Percentiles rank a stretch among this genome's conserved stretches.
These are phyloP conservation scores for Aegle marmelos DNA, from an alignment of 345 rosid species.

Conservation along the genomic window DNA sequence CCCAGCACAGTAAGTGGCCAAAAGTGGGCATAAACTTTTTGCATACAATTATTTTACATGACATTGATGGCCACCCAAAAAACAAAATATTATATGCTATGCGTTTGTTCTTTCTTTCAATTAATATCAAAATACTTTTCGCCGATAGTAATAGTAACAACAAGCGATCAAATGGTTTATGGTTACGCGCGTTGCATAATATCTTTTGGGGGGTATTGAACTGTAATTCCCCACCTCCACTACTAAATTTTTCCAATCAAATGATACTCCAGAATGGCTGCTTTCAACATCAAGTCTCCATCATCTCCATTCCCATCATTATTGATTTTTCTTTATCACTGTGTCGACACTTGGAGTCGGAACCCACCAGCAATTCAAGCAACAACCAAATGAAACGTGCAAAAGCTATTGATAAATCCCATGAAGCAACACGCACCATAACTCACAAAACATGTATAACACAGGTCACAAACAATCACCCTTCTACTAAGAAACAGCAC, in stretches of 20 bases:
- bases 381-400: not conserved
- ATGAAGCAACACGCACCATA: not conserved
- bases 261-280: not conserved
- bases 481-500: not conserved
- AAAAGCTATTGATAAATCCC: not conserved
- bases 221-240: not conserved
- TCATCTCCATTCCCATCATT: not conserved
- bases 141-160: no score
- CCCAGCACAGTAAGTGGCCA: not conserved
- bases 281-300: conserved; percentile 15
- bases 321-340: not conserved
- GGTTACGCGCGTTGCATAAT: no score
- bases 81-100: not conserved
- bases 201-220: not conserved
- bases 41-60: not conserved
- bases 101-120: not conserved
- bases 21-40: not conserved
- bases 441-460: not conserved
- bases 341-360: not conserved
- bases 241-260: not conserved
- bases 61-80: not conserved
- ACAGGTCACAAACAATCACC: no score
- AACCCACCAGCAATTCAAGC: conserved; percentile 1
- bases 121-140: not conserved
- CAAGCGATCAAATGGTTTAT: no score